These are phyloP conservation scores for Parsonsia alboflavescens DNA, from an alignment of 257 asterid species.

Conservation along the genomic window DNA sequence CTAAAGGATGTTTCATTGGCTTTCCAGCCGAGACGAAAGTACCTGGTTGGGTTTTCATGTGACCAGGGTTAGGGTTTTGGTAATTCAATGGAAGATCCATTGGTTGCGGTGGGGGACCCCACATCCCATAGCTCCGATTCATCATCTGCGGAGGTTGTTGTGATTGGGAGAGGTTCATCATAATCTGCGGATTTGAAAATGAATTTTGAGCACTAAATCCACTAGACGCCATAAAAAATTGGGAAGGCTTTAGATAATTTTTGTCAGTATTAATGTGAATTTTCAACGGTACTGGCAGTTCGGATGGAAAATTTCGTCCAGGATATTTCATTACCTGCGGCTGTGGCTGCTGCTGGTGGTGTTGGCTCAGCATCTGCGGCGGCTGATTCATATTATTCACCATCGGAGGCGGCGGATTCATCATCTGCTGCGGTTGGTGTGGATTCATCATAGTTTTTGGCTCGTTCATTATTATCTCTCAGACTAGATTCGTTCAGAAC, in stretches of 20 bases:
- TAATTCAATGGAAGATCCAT: conserved; percentile 37
- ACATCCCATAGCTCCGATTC: conserved; percentile 57
- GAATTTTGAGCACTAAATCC: conserved; percentile 1
- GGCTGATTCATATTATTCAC: conserved; percentile 13
- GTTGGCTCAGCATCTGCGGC: conserved; percentile 21
- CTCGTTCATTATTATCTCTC: conserved; percentile 47
- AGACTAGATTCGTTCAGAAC: not conserved
- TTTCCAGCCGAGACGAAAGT: conserved; percentile 24
- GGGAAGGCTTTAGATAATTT: not conserved
- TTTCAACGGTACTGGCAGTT: not conserved
- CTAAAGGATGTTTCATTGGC: conserved; percentile 42
- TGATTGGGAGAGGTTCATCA: conserved; percentile 23
- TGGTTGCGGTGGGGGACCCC: conserved; percentile 48
- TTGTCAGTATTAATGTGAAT: not conserved
- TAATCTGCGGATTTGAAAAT: conserved; percentile 34
- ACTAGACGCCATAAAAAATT: not conserved
- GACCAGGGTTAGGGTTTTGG: conserved; percentile 45
- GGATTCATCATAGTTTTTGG: conserved; percentile 48
- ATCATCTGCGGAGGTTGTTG: conserved; percentile 31
- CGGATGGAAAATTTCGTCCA: not conserved
- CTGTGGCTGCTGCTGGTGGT: conserved; percentile 16
- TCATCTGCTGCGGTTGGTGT: conserved; percentile 50
- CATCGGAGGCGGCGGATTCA: conserved; percentile 19
- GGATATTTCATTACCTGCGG: conserved; percentile 22
- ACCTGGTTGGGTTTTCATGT: conserved; percentile 9